A percentile compares a stretch with the other conserved stretches of the same genome.
phyloP scores from a whole-genome alignment of 2,329 filamentous ascomycete genomes.

The Epichloe bromicola region DNA sequence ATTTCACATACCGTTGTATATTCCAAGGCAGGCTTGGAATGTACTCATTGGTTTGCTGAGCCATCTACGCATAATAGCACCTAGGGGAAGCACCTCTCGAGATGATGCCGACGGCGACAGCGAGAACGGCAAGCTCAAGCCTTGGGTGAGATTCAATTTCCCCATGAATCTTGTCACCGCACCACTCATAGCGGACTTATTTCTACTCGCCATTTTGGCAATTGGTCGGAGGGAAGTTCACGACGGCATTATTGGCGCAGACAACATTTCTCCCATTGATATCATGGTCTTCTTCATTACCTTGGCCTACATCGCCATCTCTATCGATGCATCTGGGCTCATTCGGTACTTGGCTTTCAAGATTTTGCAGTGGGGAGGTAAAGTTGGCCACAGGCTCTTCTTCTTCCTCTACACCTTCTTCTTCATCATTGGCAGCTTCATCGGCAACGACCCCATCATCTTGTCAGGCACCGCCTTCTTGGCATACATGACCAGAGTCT shows the following conservation, averaged over 20 bases:
- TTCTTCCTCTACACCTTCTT: constrained; percentile 65
- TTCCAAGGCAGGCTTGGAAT: constrained; percentile 39
- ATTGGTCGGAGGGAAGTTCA: constrained; percentile 54
- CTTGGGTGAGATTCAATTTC: constrained; percentile 39
- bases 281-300: constrained; percentile 67
- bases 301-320: constrained; percentile 64
- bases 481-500: constrained; percentile 65
- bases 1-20: constrained; percentile 48
- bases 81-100: constrained; percentile 17
- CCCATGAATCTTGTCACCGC: constrained; percentile 61
- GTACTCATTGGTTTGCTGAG: constrained; percentile 24
- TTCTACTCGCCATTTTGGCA: constrained; percentile 54
- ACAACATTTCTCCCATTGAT: constrained; percentile 55
- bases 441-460: constrained; percentile 66
- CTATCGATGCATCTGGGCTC: constrained; percentile 61
- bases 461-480: constrained; percentile 62
- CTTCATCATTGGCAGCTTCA: constrained; percentile 51
- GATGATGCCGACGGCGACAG: constrained; percentile 12
- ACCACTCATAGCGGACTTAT: constrained; percentile 57
- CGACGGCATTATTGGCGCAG: constrained; percentile 53
- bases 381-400: constrained; percentile 54
- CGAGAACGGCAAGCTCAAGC: constrained; percentile 16
- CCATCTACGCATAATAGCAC: constrained; percentile 38
- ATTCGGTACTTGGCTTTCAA: constrained; percentile 60
- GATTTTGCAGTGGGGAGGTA: constrained; percentile 53